phyloP scores from a whole-genome alignment of 2,329 filamentous ascomycete species.

The Dendrostoma leiphaemia region DNA sequence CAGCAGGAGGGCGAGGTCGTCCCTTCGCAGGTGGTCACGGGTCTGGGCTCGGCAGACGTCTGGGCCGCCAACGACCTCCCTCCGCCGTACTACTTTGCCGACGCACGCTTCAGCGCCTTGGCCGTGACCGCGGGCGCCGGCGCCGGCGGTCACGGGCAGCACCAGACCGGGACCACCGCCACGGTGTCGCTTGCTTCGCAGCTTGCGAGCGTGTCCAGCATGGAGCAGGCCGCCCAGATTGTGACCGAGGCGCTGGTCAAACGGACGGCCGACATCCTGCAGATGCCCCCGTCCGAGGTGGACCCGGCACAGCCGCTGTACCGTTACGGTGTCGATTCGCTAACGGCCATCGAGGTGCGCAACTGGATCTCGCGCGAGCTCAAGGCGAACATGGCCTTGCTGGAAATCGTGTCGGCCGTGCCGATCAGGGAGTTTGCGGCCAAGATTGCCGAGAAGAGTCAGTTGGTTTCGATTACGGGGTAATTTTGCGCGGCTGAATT shows the following conservation, averaged over 20 bases:
- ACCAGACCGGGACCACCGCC: too few relatives aligned
- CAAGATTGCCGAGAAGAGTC: too few relatives aligned
- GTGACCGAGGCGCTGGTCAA: neutral
- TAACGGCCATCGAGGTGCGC: neutral
- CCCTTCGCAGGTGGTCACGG: neutral
- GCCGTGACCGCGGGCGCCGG: conserved; percentile 18
- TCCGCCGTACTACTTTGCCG: neutral
- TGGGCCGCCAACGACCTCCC: neutral
- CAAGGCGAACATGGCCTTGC: too few relatives aligned
- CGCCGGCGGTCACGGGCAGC: too few relatives aligned
- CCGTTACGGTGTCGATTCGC: neutral
- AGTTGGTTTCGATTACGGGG: too few relatives aligned
- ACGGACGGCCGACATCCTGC: conserved; percentile 12
- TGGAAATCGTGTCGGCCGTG: too few relatives aligned
- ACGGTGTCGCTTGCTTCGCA: too few relatives aligned
- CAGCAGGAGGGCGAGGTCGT: neutral
- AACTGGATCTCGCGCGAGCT: conserved; percentile 1
- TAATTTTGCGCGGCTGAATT: too few relatives aligned
- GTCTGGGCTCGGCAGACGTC: conserved; percentile 1
- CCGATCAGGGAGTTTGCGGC: too few relatives aligned
- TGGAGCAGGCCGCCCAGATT: neutral
- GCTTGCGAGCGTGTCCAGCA: conserved; percentile 5
- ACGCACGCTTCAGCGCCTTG: neutral
- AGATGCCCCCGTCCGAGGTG: neutral
- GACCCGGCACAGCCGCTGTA: neutral